A percentile compares a stretch with the other conserved stretches of the same genome.
Evolutionary conservation across 768 basidiomycete genomes (phyloP).

Genomic region (Trametes meyenii): DNA sequence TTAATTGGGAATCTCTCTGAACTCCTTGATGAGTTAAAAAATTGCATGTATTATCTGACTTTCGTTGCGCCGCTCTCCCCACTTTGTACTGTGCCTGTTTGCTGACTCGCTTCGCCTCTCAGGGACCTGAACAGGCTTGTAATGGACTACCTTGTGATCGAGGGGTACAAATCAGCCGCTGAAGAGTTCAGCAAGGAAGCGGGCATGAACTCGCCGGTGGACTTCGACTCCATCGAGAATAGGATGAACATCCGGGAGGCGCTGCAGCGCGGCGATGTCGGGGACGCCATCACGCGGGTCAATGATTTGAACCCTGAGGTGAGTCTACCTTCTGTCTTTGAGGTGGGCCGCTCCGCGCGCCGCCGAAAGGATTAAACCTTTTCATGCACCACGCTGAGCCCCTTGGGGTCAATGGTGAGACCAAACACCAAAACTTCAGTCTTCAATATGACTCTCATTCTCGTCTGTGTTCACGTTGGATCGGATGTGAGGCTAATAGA

Average conservation of each 20-base stretch:
- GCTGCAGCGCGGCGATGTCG: conserved; percentile 90
- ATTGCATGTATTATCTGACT: conserved; percentile 92
- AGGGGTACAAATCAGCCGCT: conserved; percentile 95
- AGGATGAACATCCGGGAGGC: conserved; percentile 95
- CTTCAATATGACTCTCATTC: conserved; percentile 81
- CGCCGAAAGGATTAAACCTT: conserved; percentile 76
- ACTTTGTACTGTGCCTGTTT: conserved; percentile 25
- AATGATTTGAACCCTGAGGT: conserved; percentile 98
- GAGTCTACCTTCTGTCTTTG: conserved; percentile 39
- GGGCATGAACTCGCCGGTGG: conserved; percentile 71
- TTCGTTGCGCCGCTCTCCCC: conserved; percentile 31
- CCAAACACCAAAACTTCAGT: conserved; percentile 85
- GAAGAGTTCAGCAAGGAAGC: conserved; percentile 94
- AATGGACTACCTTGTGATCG: conserved; percentile 97
- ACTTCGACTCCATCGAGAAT: conserved; percentile 91
- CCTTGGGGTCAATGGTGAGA: conserved; percentile 83
- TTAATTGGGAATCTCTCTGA: conserved; percentile 99
- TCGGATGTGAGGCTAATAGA: conserved; percentile 21
- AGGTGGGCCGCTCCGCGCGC: conserved; percentile 1
- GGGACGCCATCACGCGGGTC: conserved; percentile 92
- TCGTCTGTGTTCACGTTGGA: conserved; percentile 24
- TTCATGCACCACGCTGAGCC: conserved; percentile 99
- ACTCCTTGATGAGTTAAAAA: conserved; percentile 59
- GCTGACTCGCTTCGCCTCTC: conserved; percentile 14
- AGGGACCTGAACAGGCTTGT: conserved; percentile 95